Conservation (phyloP, 2,329 filamentous ascomycete genomes). For the Orbilia blumenaviensis region DNA sequence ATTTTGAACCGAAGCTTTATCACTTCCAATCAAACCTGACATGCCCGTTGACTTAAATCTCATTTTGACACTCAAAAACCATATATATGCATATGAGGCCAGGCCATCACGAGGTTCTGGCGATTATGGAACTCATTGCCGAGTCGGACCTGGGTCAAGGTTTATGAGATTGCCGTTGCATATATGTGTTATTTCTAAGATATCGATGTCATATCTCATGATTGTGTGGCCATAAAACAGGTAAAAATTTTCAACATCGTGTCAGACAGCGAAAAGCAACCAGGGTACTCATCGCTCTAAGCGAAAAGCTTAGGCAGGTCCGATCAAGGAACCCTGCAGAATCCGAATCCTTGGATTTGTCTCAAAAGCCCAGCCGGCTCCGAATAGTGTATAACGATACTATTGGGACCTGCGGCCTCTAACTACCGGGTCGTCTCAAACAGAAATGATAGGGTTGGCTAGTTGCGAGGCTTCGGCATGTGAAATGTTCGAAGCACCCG, state of each 20-base stretch:
- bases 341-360: neutral
- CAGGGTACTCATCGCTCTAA: neutral
- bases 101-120: neutral
- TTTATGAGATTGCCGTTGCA: neutral
- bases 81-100: neutral
- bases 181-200: neutral
- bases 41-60: neutral
- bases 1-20: slow-evolving; percentile 6
- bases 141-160: neutral
- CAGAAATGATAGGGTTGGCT: neutral
- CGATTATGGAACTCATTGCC: neutral
- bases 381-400: neutral
- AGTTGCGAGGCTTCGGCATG: neutral
- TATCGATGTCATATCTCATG: neutral
- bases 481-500: slow-evolving; percentile 1
- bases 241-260: neutral
- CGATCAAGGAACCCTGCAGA: neutral
- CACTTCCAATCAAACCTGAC: slow-evolving; percentile 6
- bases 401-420: neutral
- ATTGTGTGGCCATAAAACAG: neutral
- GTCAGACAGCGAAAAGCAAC: neutral
- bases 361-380: neutral
- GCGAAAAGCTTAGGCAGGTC: slow-evolving; percentile 9
- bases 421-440: neutral
- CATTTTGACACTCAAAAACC: neutral